These are phyloP conservation scores for Salisapilia sapeloensis DNA, from an alignment of 352 stramenopile species.

Conservation along the genomic window DNA sequence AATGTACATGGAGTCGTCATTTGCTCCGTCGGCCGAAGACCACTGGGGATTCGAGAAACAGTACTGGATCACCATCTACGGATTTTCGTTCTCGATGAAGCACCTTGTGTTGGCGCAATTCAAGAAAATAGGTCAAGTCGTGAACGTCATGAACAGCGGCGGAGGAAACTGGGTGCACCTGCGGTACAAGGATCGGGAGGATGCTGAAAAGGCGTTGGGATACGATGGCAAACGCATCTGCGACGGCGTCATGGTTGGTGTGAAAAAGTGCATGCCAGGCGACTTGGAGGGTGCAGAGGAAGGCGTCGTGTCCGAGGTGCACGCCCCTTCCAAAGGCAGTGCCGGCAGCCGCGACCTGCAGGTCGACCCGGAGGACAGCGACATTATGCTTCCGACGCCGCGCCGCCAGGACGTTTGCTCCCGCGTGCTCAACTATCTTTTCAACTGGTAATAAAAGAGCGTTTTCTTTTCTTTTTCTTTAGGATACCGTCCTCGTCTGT, in stretches of 20 bases:
- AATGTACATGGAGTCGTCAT: conserved; percentile 1
- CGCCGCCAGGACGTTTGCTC: conserved; percentile 68
- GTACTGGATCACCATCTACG: conserved; percentile 75
- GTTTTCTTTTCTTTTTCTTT: too few species aligned
- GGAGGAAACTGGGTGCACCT: conserved; percentile 67
- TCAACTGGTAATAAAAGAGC: conserved; percentile 55
- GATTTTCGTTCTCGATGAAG: conserved; percentile 42
- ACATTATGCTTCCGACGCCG: conserved; percentile 67
- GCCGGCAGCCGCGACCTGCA: conserved; percentile 26
- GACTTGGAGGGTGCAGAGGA: conserved; percentile 43
- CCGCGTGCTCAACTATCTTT: conserved; percentile 63
- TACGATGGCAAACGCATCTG: conserved; percentile 44
- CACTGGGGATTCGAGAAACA: conserved; percentile 66
- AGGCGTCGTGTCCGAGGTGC: conserved; percentile 21
- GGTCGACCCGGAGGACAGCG: conserved; percentile 52
- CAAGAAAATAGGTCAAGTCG: conserved; percentile 49
- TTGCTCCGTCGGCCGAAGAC: conserved; percentile 30
- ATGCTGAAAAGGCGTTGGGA: conserved; percentile 65
- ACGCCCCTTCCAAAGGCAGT: conserved; percentile 13
- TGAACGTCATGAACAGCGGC: conserved; percentile 39
- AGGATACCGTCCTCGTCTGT: too few species aligned
- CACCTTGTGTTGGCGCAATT: conserved; percentile 62
- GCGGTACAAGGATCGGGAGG: conserved; percentile 57
- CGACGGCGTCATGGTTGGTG: conserved; percentile 60
- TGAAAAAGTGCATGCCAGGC: conserved; percentile 59